A percentile compares a stretch with the other conserved stretches of the same genome.
Evolutionary conservation across 2,329 filamentous ascomycete genomes (phyloP).

Genomic region (Fusarium begoniae): DNA sequence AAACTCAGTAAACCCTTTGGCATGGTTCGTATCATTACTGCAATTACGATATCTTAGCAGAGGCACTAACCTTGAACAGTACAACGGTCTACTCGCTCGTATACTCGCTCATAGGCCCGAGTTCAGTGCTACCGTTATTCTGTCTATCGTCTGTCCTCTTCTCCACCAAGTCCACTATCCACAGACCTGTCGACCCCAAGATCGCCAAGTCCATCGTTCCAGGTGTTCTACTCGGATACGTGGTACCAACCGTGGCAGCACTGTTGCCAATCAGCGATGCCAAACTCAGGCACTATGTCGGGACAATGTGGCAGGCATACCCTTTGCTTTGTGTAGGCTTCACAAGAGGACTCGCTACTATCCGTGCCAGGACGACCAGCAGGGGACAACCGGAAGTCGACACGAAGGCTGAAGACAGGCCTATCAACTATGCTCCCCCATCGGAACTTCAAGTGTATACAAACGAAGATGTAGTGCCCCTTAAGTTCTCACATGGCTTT

Average conservation of each 20-base stretch:
- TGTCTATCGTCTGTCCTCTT: background rate
- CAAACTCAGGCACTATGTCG: rapidly evolving
- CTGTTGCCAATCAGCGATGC: background rate
- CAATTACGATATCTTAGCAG: rapidly evolving
- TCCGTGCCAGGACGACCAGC: rapidly evolving
- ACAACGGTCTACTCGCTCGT: background rate
- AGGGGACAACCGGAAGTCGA: rapidly evolving
- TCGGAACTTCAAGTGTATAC: background rate
- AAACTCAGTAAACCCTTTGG: background rate
- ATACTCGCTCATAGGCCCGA: background rate
- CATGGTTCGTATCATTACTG: background rate
- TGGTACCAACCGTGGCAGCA: background rate
- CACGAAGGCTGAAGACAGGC: background rate
- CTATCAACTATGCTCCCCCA: background rate
- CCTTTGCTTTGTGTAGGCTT: background rate
- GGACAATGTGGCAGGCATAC: background rate
- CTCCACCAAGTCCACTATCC: background rate
- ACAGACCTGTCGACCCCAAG: background rate
- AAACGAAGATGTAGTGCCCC: background rate
- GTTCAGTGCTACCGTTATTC: background rate
- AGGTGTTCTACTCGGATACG: background rate
- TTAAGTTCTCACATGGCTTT: background rate
- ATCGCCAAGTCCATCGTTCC: background rate
- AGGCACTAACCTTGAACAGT: background rate
- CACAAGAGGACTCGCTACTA: background rate